A percentile compares a stretch with the other conserved stretches of the same genome.
These are phyloP conservation scores for Rhododendron griersonianum DNA, from an alignment of 148 eudicot genomes.

Conservation along the genomic window DNA sequence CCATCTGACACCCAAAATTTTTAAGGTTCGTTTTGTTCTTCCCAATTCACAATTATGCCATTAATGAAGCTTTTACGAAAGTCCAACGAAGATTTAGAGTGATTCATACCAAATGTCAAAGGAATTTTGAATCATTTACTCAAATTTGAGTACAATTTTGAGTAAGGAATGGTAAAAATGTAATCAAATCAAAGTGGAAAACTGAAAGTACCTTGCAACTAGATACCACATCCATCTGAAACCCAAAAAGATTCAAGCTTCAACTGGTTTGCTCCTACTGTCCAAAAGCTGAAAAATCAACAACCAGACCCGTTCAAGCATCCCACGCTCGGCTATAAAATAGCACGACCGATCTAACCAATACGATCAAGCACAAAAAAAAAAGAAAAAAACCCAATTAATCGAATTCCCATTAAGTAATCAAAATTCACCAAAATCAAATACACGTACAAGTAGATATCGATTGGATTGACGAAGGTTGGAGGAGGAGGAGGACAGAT, in stretches of 20 bases:
- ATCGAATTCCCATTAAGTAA: background rate
- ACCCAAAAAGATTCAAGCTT: background rate
- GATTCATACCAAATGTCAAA: background rate
- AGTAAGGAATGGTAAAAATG: background rate
- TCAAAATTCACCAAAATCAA: background rate
- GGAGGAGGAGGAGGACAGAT: background rate
- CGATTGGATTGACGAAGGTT: background rate
- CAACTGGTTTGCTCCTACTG: background rate
- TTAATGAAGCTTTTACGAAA: background rate
- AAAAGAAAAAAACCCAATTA: background rate
- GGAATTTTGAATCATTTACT: background rate
- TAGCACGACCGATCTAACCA: slow-evolving; percentile 15
- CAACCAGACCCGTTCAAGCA: background rate
- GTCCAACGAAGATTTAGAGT: background rate
- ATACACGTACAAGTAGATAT: background rate
- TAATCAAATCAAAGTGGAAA: background rate
- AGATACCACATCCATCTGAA: slow-evolving; percentile 67
- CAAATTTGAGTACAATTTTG: background rate
- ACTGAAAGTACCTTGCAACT: slow-evolving; percentile 58
- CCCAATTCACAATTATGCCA: background rate
- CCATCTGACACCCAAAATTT: slow-evolving; percentile 32
- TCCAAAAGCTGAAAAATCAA: background rate
- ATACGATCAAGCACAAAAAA: background rate
- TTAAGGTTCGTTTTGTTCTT: background rate
- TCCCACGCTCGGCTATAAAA: background rate